Conservation (phyloP, 2,329 filamentous ascomycete genomes). For the Lachnellula cervina region DNA sequence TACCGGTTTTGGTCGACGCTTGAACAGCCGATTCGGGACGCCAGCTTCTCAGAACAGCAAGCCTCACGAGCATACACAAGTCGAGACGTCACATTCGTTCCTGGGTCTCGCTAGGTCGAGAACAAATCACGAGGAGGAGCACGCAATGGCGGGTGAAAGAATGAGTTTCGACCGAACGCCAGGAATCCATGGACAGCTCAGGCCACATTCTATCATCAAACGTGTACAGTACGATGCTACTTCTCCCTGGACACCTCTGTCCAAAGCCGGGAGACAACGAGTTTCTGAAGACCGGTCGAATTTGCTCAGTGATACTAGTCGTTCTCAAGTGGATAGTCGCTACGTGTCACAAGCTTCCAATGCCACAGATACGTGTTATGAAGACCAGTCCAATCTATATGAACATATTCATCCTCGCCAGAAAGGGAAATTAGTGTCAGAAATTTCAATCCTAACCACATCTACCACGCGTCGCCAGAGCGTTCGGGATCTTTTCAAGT, state of each 20-base stretch:
- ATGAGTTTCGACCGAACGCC: constrained; percentile 10
- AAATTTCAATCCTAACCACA: constrained; percentile 25
- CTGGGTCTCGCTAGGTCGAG: constrained; percentile 22
- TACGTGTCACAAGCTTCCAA: constrained; percentile 13
- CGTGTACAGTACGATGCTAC: constrained; percentile 13
- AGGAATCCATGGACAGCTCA: constrained; percentile 11
- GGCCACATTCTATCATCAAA: background rate
- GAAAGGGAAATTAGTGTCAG: constrained; percentile 14
- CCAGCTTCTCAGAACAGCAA: constrained; percentile 25
- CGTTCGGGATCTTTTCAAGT: constrained; percentile 44
- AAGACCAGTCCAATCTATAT: constrained; percentile 1
- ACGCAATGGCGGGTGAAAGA: constrained; percentile 15
- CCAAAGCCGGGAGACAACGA: background rate
- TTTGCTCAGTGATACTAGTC: constrained; percentile 6
- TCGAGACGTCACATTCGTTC: constrained; percentile 29
- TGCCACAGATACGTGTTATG: background rate
- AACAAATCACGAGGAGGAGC: constrained; percentile 23
- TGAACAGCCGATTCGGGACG: constrained; percentile 19
- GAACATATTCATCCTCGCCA: constrained; percentile 5
- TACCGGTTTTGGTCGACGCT: constrained; percentile 31
- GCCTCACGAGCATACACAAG: constrained; percentile 22
- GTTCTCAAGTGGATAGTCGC: constrained; percentile 13
- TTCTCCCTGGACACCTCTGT: constrained; percentile 6
- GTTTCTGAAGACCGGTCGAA: background rate
- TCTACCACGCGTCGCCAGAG: constrained; percentile 37